These are phyloP conservation scores for Grosmannia clavigera DNA, from an alignment of 2,329 filamentous ascomycete genomes.

Conservation along the genomic window DNA sequence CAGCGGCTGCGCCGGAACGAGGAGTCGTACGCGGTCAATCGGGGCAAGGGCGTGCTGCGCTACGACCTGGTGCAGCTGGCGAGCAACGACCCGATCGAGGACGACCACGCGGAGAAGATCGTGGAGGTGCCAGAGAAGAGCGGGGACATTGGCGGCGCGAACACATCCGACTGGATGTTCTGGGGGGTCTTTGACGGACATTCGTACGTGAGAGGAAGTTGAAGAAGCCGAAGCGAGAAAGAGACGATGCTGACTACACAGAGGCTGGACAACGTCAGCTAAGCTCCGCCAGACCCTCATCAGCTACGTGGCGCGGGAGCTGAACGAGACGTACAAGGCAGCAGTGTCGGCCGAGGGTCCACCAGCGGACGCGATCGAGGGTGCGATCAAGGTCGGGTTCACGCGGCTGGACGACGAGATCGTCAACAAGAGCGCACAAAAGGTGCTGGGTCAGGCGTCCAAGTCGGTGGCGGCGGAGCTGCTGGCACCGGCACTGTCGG, in stretches of 20 bases:
- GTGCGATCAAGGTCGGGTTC: conserved; percentile 88
- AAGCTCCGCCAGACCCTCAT: conserved; percentile 90
- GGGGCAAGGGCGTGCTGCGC: conserved; percentile 81
- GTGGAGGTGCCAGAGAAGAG: conserved; percentile 62
- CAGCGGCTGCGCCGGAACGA: conserved; percentile 80
- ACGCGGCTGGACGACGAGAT: conserved; percentile 85
- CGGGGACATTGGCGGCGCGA: conserved; percentile 20
- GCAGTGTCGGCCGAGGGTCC: conserved; percentile 47
- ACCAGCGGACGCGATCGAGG: conserved; percentile 67
- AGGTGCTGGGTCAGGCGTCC: conserved; percentile 77
- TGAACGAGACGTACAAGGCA: conserved; percentile 83
- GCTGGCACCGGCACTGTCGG: conserved; percentile 82
- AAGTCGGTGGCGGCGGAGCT: conserved; percentile 86
- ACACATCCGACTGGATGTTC: conserved; percentile 92
- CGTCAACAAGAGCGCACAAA: conserved; percentile 82
- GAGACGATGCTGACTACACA: conserved; percentile 21
- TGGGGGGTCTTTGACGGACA: conserved; percentile 99
- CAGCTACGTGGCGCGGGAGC: conserved; percentile 79
- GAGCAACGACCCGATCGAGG: conserved; percentile 95
- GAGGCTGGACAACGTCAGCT: conserved; percentile 95
- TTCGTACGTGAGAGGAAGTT: conserved; percentile 44
- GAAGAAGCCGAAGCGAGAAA: too few relatives aligned
- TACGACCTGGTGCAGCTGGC: conserved; percentile 93
- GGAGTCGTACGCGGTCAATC: conserved; percentile 79
- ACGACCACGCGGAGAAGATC: conserved; percentile 97